Conservation (phyloP, 345 rosid genomes). For the Pugionium dolabratum region DNA sequence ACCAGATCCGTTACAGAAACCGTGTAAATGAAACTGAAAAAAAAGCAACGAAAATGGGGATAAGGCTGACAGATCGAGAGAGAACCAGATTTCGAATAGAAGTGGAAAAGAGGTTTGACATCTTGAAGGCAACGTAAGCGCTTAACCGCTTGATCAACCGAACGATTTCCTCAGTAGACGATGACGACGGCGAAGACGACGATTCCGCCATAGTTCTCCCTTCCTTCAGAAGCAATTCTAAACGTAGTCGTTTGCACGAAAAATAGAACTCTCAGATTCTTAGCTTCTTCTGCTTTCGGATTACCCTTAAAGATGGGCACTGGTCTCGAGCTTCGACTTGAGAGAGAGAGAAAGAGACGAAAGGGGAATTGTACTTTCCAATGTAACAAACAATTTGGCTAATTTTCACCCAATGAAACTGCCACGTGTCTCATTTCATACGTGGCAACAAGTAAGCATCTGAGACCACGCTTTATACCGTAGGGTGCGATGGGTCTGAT, state of each 20-base stretch:
- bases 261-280: conserved; percentile 26
- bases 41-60: not conserved
- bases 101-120: conserved; percentile 54
- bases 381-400: conserved; percentile 9
- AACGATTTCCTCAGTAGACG: conserved; percentile 76
- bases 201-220: conserved; percentile 55
- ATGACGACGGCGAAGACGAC: conserved; percentile 39
- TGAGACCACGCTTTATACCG: conserved; percentile 1
- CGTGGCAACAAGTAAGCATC: conserved; percentile 21
- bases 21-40: not conserved
- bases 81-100: conserved; percentile 69
- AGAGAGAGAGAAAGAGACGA: conserved; percentile 15
- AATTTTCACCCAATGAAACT: not conserved
- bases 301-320: not conserved
- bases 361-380: conserved; percentile 8
- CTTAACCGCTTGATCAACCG: conserved; percentile 90
- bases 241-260: conserved; percentile 13
- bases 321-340: conserved; percentile 25
- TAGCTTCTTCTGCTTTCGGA: conserved; percentile 18
- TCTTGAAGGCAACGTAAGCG: conserved; percentile 63
- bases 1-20: conserved; percentile 40
- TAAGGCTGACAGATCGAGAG: conserved; percentile 20
- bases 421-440: conserved; percentile 12
- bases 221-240: not conserved
- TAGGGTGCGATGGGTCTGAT: conserved; percentile 32